Evolutionary conservation across 2,329 filamentous ascomycete genomes (phyloP).

Genomic region (Nemania serpens): DNA sequence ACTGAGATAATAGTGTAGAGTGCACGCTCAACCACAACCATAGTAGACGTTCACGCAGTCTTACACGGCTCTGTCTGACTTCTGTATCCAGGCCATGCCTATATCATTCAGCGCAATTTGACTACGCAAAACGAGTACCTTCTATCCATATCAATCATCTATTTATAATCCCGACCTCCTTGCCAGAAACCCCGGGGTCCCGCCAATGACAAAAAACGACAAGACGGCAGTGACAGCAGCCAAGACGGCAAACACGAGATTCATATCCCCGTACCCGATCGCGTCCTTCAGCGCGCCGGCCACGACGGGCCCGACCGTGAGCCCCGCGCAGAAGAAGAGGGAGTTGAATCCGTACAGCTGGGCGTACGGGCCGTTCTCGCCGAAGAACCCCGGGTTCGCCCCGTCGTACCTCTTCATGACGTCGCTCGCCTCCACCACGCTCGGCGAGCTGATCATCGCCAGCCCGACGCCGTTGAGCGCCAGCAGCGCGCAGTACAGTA

Average conservation of each 20-base stretch:
- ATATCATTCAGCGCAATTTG: no score
- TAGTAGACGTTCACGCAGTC: no score
- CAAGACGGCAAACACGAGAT: slow-evolving; percentile 52
- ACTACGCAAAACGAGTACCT: no score
- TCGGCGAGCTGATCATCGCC: slow-evolving; percentile 57
- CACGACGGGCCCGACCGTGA: slow-evolving; percentile 63
- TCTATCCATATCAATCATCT: background rate
- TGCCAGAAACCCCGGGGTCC: slow-evolving; percentile 29
- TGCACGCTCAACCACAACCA: no score
- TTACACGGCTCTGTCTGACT: no score
- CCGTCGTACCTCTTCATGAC: slow-evolving; percentile 60
- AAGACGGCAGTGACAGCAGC: slow-evolving; percentile 50
- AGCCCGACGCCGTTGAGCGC: slow-evolving; percentile 56
- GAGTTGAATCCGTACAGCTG: slow-evolving; percentile 69
- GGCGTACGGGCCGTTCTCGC: slow-evolving; percentile 62
- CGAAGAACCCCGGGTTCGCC: slow-evolving; percentile 60
- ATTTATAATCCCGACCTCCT: background rate
- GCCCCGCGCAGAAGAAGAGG: slow-evolving; percentile 64
- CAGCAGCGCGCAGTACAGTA: slow-evolving; percentile 37
- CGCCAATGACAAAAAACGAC: slow-evolving; percentile 53
- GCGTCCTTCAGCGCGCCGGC: slow-evolving; percentile 56
- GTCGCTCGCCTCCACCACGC: slow-evolving; percentile 60
- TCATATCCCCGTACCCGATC: slow-evolving; percentile 64
- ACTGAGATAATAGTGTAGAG: no score
- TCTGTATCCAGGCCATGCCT: no score